These are phyloP conservation scores for Panaeolus cyanescens DNA, from an alignment of 768 basidiomycete species.

Conservation along the genomic window DNA sequence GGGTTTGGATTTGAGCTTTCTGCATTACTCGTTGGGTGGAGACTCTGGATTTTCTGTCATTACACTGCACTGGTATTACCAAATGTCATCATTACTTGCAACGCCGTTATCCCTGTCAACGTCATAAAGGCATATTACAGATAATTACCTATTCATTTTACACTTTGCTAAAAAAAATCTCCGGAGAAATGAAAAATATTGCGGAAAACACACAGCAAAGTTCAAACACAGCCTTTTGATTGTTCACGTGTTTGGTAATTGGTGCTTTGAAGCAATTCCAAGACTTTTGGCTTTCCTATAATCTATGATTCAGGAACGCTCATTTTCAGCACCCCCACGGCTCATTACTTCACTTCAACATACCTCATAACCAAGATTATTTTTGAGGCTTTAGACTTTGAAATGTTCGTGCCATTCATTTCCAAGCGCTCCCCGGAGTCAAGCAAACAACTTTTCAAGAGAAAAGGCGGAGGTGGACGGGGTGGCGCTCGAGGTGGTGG, in stretches of 20 bases:
- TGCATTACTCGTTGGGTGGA: no score
- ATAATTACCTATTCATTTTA: no score
- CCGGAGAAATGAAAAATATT: no score
- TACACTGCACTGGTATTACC: no score
- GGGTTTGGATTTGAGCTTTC: no score
- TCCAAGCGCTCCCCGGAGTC: neutral
- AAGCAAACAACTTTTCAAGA: neutral
- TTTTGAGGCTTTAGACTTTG: neutral
- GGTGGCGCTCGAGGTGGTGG: neutral
- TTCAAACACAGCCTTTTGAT: no score
- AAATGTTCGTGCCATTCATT: neutral
- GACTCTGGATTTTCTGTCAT: no score
- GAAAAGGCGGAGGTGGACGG: conserved; percentile 1
- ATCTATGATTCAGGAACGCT: neutral
- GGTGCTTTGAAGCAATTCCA: neutral
- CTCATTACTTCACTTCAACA: neutral
- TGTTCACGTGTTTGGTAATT: neutral
- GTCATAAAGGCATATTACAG: no score
- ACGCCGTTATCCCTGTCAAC: no score
- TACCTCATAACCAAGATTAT: neutral
- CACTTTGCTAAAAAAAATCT: no score
- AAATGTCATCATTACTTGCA: no score
- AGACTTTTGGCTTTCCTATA: neutral
- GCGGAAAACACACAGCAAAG: no score
- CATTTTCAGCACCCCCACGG: neutral